Conservation (phyloP, 2,329 filamentous ascomycete species). For the Ceratocystis cacaofunesta region DNA sequence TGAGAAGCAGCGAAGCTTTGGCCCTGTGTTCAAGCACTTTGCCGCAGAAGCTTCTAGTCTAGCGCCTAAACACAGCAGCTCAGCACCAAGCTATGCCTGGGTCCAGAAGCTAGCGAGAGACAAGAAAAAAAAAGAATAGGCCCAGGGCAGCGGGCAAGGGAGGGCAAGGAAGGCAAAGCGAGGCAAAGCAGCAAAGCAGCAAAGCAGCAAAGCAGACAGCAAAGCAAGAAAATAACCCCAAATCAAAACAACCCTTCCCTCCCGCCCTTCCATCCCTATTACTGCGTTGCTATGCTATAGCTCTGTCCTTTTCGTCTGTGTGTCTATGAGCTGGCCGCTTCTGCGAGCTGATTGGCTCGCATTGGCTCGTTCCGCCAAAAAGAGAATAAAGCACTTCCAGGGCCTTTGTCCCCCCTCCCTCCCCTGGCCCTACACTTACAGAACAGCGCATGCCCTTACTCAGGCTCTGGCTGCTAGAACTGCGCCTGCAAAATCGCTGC, state of each 20-base stretch:
- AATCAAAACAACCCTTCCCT: too few species aligned
- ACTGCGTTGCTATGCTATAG: not conserved
- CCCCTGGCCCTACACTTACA: too few species aligned
- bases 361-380: not conserved
- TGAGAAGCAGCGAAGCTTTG: not conserved
- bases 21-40: not conserved
- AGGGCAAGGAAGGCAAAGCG: too few species aligned
- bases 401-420: too few species aligned
- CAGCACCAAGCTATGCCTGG: too few species aligned
- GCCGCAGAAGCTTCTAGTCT: not conserved
- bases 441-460: too few species aligned
- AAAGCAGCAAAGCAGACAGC: too few species aligned
- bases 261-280: not conserved
- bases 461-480: not conserved
- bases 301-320: not conserved
- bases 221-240: too few species aligned
- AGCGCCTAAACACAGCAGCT: not conserved
- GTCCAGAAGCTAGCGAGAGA: too few species aligned
- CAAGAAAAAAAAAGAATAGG: too few species aligned
- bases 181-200: too few species aligned
- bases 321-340: not conserved
- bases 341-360: not conserved
- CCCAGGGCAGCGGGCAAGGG: too few species aligned
- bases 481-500: not conserved
- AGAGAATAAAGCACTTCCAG: not conserved